Conservation (phyloP, 352 stramenopile species). For the Thalassiosira allenii region DNA sequence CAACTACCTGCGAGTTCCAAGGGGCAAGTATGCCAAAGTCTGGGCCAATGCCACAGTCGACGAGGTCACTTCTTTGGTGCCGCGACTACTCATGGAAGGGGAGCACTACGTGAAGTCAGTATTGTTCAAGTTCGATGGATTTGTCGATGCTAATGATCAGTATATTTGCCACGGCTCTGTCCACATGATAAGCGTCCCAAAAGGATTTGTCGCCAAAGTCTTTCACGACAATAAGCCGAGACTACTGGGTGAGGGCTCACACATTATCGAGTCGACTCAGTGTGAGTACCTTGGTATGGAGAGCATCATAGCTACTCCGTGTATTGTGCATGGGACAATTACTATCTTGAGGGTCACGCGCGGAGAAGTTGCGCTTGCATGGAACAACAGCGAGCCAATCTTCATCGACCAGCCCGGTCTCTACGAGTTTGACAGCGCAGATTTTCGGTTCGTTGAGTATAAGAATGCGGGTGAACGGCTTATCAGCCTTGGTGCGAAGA, state of each 20-base stretch:
- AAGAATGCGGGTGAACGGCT: conserved; percentile 37
- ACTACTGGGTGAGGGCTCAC: conserved; percentile 46
- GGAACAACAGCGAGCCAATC: conserved; percentile 48
- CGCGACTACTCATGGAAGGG: conserved; percentile 43
- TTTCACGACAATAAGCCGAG: conserved; percentile 33
- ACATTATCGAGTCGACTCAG: conserved; percentile 52
- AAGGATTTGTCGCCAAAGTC: conserved; percentile 50
- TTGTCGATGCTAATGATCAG: conserved; percentile 29
- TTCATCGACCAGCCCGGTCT: conserved; percentile 50
- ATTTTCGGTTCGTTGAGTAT: conserved; percentile 49
- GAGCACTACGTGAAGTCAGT: conserved; percentile 43
- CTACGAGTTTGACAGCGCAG: conserved; percentile 48
- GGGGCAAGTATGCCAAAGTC: conserved; percentile 45
- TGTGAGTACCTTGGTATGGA: conserved; percentile 43
- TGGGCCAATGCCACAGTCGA: conserved; percentile 30
- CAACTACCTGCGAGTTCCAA: conserved; percentile 40
- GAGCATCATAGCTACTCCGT: conserved; percentile 5
- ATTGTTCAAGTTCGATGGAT: conserved; percentile 48
- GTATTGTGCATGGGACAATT: conserved; percentile 51
- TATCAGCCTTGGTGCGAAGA: conserved; percentile 52
- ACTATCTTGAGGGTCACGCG: conserved; percentile 48
- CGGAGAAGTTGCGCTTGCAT: conserved; percentile 53
- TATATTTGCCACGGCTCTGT: conserved; percentile 46
- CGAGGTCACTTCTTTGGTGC: conserved; percentile 29
- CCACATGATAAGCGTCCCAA: conserved; percentile 39